Evolutionary conservation across 495 filamentous ascomycete species (phyloP).

Genomic region (Neurospora sp.): DNA sequence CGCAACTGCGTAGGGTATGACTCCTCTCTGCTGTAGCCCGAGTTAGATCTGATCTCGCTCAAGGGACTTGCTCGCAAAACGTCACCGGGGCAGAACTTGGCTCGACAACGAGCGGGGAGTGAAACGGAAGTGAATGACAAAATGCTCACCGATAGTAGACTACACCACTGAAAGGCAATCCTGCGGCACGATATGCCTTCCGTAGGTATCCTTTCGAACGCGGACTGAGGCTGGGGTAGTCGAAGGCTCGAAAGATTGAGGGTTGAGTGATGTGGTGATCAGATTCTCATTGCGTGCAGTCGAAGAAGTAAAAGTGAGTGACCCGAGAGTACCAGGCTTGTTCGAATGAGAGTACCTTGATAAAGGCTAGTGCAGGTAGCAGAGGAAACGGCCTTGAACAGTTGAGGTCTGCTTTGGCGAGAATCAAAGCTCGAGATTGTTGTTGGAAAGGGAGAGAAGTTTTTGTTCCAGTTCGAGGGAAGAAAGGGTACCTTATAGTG

Average conservation of each 20-base stretch:
- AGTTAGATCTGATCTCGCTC: not conserved
- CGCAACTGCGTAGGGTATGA: not conserved
- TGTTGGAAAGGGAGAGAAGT: not conserved
- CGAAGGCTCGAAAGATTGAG: not conserved
- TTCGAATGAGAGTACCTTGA: not conserved
- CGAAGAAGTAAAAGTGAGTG: not conserved
- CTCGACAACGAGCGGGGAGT: not conserved
- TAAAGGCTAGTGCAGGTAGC: not conserved
- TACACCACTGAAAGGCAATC: not conserved
- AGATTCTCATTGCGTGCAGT: not conserved
- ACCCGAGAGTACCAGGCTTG: not conserved
- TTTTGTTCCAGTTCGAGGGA: not conserved
- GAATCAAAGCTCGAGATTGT: not conserved
- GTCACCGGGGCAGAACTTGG: not conserved
- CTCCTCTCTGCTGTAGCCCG: not conserved
- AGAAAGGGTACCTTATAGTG: not conserved
- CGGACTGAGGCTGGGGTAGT: not conserved
- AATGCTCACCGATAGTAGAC: not conserved
- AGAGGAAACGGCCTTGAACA: not conserved
- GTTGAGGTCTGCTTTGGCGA: not conserved
- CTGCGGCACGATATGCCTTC: not conserved
- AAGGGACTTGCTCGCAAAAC: not conserved
- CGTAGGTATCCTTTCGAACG: not conserved
- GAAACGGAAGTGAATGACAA: not conserved
- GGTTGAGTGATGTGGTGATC: not conserved